Base-by-base conservation (phyloP, 345 rosid species). In the Anacardium occidentale region DNA sequence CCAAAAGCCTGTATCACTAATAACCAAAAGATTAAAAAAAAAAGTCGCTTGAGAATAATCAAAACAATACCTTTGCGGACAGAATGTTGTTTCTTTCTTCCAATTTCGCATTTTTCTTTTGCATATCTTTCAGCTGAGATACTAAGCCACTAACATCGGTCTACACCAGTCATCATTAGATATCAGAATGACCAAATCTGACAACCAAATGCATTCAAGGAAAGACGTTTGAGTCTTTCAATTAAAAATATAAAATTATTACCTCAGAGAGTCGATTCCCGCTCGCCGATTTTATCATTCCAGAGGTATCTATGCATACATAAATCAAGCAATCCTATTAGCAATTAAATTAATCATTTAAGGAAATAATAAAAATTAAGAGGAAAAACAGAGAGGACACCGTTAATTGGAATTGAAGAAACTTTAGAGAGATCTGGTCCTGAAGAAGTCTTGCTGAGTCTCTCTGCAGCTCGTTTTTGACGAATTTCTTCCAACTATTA, bases 391-490 rank as follows among this genome's bases (percentile, higher is more conserved):
- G 12, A 32, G 3, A 67, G 64, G 64, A 83, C 69, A 92, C 97
- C 95, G n/a, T 45, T 79, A 24, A 12, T 32, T 60, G 93, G 87
- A 64, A 61, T 73, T 2, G 88, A 73, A 61, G 75, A 32, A 68
- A 75, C 75, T 50, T 77, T 81, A 80, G 84, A 77, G 37, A 91
- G 98, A 89, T 92, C 99, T 59, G 97, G 86, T 20, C 95, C 96
- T 2, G 98, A 92, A 32, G 89, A 73, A 10, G 89, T 76, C 80
- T 90, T 89, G 89, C 83, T 84, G 44, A 89, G 77, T 84, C 95
- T 88, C 83, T 92, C 96, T 8, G 94, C 96, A 1, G 99, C 97
- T 86, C 97, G 84, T 69, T 95, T 95, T 75, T 86, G 96, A 62
- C 96, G 97, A 79, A 95, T 95, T 79, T 95, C 99, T 75, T 95